Conservation (phyloP, 371 early-diverging fungal genomes). For the Circinella minor region DNA sequence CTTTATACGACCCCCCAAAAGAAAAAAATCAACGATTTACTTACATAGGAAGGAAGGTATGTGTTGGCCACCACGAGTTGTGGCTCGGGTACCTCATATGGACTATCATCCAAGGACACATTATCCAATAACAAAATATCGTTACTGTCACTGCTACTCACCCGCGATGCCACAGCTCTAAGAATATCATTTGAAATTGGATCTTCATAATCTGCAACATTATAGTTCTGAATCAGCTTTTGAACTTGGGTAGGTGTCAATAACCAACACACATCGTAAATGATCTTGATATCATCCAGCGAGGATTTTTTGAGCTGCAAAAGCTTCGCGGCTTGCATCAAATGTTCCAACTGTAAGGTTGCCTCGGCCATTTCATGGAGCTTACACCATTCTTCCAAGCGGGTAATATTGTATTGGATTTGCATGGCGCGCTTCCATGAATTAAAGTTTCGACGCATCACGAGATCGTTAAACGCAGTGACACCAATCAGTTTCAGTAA, state of each 20-base stretch:
- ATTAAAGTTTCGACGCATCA: constrained; percentile 89
- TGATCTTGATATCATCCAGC: constrained; percentile 89
- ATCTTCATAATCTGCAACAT: constrained; percentile 81
- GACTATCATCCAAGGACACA: constrained; percentile 75
- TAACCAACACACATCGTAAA: constrained; percentile 95
- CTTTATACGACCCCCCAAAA: not conserved
- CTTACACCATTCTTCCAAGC: constrained; percentile 97
- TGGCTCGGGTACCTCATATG: constrained; percentile 65
- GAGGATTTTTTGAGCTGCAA: constrained; percentile 93
- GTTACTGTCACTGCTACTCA: constrained; percentile 60
- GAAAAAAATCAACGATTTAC: constrained; percentile 4
- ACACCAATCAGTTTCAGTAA: constrained; percentile 91
- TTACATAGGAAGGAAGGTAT: constrained; percentile 60
- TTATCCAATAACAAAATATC: constrained; percentile 89
- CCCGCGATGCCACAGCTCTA: constrained; percentile 87
- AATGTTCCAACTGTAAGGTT: constrained; percentile 86
- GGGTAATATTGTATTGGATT: constrained; percentile 96
- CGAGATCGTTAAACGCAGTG: constrained; percentile 91
- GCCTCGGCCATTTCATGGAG: constrained; percentile 89
- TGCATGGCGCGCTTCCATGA: constrained; percentile 94
- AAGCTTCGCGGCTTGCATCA: constrained; percentile 95
- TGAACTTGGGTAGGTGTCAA: constrained; percentile 94
- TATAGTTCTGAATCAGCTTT: constrained; percentile 87
- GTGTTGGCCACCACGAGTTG: constrained; percentile 59
- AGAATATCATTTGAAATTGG: constrained; percentile 90